Evolutionary conservation across 805 yeast genomes (phyloP).

Genomic region (Pichia californica): DNA sequence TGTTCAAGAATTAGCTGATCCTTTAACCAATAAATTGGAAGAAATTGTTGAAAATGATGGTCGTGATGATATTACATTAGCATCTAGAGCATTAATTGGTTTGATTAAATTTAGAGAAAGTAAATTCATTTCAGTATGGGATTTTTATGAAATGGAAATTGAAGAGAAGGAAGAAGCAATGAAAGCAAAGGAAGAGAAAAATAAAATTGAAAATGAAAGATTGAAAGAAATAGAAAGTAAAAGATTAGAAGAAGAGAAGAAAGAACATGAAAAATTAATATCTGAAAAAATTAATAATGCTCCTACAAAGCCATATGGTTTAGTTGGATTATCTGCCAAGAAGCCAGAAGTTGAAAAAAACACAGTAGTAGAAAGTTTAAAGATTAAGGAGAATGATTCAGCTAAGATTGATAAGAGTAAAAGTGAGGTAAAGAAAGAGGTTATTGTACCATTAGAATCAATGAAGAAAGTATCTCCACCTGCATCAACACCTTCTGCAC

Average conservation of each 20-base stretch:
- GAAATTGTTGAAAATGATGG: constrained; percentile 44
- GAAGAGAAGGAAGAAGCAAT: constrained; percentile 32
- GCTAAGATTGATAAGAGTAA: no score
- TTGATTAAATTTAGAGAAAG: constrained; percentile 51
- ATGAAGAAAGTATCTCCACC: neutral
- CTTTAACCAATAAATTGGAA: constrained; percentile 41
- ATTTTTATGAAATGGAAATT: constrained; percentile 45
- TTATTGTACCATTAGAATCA: neutral
- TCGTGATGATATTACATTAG: constrained; percentile 75
- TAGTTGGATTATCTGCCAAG: constrained; percentile 20
- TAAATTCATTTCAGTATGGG: constrained; percentile 48
- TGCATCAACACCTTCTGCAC: no score
- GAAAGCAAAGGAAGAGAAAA: constrained; percentile 17
- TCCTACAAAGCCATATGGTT: constrained; percentile 25
- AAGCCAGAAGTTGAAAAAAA: no score
- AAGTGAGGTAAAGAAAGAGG: neutral
- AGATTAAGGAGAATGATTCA: neutral
- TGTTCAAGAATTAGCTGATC: constrained; percentile 59
- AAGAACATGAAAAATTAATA: constrained; percentile 13
- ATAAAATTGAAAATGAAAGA: constrained; percentile 15
- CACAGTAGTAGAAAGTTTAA: neutral
- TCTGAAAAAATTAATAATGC: neutral
- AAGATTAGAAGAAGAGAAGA: constrained; percentile 15
- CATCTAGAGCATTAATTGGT: constrained; percentile 67
- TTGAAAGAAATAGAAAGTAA: constrained; percentile 15